These are phyloP conservation scores for Marasmius sp. DNA, from an alignment of 1,284 basidiomycete genomes.

Conservation along the genomic window DNA sequence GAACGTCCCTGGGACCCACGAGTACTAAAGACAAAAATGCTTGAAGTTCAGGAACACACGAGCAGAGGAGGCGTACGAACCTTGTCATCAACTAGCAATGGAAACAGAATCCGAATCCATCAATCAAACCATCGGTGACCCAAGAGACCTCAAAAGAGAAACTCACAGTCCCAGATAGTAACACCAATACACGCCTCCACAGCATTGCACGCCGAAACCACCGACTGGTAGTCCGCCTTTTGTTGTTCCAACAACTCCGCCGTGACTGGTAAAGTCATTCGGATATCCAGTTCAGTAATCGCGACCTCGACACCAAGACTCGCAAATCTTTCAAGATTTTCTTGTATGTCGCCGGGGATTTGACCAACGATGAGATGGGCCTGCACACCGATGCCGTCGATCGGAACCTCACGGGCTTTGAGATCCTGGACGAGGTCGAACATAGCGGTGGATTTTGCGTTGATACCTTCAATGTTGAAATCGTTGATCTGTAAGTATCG, in stretches of 20 bases:
- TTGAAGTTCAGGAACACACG: no score
- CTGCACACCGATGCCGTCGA: constrained; percentile 9
- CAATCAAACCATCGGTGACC: no score
- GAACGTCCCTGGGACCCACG: no score
- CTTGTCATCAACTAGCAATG: no score
- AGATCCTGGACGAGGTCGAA: constrained; percentile 4
- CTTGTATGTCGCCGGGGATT: constrained; percentile 1
- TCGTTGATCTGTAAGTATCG: constrained; percentile 2
- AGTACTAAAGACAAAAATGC: no score
- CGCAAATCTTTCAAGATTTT: constrained; percentile 7
- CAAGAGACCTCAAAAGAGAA: no score
- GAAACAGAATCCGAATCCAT: no score
- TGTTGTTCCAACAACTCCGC: constrained; percentile 4
- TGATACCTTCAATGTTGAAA: constrained; percentile 8
- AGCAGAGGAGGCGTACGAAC: no score
- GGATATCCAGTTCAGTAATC: constrained; percentile 10
- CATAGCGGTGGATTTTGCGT: constrained; percentile 4
- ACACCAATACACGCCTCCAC: constrained; percentile 8
- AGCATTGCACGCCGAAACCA: constrained; percentile 3
- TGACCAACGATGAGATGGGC: constrained; percentile 5
- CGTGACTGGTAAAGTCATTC: constrained; percentile 1
- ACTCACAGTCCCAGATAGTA: no score
- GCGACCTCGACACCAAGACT: constrained; percentile 9
- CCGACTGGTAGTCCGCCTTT: constrained; percentile 3
- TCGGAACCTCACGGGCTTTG: neutral